phyloP scores from a whole-genome alignment of 768 basidiomycete genomes.

The Leucogyrophana mollusca region DNA sequence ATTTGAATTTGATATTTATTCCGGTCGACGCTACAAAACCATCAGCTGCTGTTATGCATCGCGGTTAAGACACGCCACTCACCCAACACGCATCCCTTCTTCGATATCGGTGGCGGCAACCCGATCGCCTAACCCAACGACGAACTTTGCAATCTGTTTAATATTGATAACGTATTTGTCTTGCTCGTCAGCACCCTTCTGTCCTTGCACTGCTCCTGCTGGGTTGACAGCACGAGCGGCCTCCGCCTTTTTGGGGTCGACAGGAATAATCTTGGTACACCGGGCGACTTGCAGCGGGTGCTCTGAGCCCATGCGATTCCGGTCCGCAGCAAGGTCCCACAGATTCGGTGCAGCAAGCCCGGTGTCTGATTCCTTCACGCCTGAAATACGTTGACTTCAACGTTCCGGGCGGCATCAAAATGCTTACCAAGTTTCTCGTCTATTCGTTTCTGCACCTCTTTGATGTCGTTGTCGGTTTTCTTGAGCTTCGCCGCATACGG shows the following conservation, averaged over 20 bases:
- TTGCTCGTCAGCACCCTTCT: constrained; percentile 97
- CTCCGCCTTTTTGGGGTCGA: constrained; percentile 74
- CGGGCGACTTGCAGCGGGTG: constrained; percentile 96
- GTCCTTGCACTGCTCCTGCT: constrained; percentile 73
- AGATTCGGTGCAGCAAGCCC: constrained; percentile 95
- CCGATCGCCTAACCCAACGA: constrained; percentile 94
- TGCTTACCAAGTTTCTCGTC: constrained; percentile 92
- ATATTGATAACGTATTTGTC: constrained; percentile 99
- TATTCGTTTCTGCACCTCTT: constrained; percentile 94
- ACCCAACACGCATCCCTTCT: constrained; percentile 99
- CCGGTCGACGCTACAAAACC: constrained; percentile 73
- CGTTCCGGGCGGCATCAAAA: not conserved
- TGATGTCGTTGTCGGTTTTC: constrained; percentile 88
- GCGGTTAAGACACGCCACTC: constrained; percentile 25
- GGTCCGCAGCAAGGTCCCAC: constrained; percentile 95
- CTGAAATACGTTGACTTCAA: constrained; percentile 30
- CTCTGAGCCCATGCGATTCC: constrained; percentile 86
- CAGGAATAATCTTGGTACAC: constrained; percentile 96
- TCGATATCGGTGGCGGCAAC: constrained; percentile 98
- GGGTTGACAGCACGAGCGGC: constrained; percentile 79
- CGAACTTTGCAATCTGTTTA: constrained; percentile 99
- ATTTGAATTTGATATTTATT: constrained; percentile 99
- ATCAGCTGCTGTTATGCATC: constrained; percentile 3
- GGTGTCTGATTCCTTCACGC: constrained; percentile 98
- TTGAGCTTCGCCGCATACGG: constrained; percentile 90